These are phyloP conservation scores for Silene conica DNA, from an alignment of 148 eudicot species.

Conservation along the genomic window DNA sequence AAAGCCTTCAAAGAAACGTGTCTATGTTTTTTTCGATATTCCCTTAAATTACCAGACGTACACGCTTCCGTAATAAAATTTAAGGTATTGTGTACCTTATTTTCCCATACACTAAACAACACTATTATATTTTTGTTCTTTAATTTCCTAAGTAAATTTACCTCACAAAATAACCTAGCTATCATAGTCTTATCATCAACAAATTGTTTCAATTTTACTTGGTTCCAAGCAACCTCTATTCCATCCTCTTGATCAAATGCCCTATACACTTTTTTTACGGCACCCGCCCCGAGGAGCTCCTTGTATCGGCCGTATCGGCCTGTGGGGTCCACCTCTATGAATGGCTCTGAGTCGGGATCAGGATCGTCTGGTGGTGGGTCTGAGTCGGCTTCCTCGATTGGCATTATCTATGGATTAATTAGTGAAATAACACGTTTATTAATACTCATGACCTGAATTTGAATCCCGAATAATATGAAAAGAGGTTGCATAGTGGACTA, in stretches of 20 bases:
- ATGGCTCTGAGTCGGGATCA: constrained; percentile 46
- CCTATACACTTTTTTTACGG: constrained; percentile 73
- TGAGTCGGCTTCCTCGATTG: background rate
- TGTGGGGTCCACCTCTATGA: constrained; percentile 68
- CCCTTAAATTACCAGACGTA: constrained; percentile 76
- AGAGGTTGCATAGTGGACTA: too few species aligned
- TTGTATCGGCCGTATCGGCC: constrained; percentile 69
- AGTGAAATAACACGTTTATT: background rate
- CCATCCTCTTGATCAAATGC: constrained; percentile 83
- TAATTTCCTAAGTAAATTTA: constrained; percentile 46
- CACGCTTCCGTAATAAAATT: constrained; percentile 83
- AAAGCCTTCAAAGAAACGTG: constrained; percentile 65
- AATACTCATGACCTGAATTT: too few species aligned
- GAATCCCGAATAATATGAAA: too few species aligned
- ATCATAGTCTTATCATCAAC: constrained; percentile 42
- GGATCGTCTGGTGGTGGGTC: background rate
- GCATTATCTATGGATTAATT: background rate
- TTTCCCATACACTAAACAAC: constrained; percentile 60
- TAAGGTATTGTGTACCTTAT: constrained; percentile 38
- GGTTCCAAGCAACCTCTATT: constrained; percentile 90
- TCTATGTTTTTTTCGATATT: constrained; percentile 66
- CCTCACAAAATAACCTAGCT: constrained; percentile 47
- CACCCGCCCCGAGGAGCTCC: constrained; percentile 66
- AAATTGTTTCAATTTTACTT: constrained; percentile 51
- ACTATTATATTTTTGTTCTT: constrained; percentile 50